Percentiles rank a stretch among this genome's conserved stretches.
phyloP scores from a whole-genome alignment of 495 filamentous ascomycete genomes.

The Stereocaulon alpinum region DNA sequence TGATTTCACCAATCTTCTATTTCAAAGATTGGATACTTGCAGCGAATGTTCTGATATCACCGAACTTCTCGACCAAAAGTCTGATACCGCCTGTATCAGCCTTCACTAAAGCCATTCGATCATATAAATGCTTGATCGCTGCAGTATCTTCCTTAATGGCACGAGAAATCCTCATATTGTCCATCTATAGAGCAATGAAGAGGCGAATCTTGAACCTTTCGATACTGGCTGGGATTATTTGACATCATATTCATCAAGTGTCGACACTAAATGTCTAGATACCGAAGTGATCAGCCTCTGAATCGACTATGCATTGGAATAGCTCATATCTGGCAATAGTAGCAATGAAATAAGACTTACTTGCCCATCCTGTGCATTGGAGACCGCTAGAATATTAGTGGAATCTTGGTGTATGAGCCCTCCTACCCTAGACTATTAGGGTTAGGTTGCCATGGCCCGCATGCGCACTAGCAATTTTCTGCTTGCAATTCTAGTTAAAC shows the following conservation, averaged over 20 bases:
- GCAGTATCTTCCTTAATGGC: neutral
- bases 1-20: neutral
- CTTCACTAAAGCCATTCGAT: too few relatives aligned
- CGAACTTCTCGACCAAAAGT: neutral
- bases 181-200: neutral
- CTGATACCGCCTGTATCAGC: too few relatives aligned
- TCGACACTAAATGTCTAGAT: neutral
- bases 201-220: neutral
- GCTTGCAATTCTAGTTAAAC: too few relatives aligned
- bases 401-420: too few relatives aligned
- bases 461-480: too few relatives aligned
- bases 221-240: neutral
- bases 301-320: neutral
- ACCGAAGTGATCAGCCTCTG: neutral
- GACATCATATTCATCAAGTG: neutral
- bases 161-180: neutral
- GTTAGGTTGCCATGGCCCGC: too few relatives aligned
- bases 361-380: neutral
- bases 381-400: neutral
- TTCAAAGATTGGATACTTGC: neutral
- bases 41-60: neutral
- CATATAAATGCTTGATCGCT: neutral
- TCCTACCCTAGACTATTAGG: too few relatives aligned
- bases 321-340: neutral
- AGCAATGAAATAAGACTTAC: neutral